A percentile compares a stretch with the other conserved stretches of the same genome.
Conservation (phyloP, 2,329 filamentous ascomycete species). For the Magnaporthiopsis rhizophila region DNA sequence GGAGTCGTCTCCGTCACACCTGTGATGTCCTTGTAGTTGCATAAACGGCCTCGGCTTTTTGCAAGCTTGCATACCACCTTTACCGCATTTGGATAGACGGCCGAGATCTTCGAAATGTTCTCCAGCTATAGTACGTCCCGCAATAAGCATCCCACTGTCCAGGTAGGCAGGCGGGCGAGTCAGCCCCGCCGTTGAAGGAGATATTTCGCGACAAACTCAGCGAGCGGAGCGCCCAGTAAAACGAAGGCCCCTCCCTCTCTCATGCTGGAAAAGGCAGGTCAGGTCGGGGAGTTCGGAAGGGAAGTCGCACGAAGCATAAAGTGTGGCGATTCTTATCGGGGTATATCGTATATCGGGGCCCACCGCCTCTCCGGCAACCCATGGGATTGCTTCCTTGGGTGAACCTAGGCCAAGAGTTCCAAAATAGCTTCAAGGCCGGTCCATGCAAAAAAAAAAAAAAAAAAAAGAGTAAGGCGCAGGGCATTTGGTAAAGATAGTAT, state of each 20-base stretch:
- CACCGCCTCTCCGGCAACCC: not conserved
- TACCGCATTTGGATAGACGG: too few relatives aligned
- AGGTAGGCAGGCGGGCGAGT: not conserved
- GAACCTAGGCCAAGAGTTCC: not conserved
- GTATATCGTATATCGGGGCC: not conserved
- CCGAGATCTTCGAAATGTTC: too few relatives aligned
- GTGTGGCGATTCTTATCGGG: not conserved
- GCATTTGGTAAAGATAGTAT: not conserved
- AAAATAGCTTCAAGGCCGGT: too few relatives aligned
- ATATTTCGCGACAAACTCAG: not conserved
- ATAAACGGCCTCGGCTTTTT: not conserved
- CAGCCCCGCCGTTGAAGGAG: not conserved
- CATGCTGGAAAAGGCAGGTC: not conserved
- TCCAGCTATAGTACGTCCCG: too few relatives aligned
- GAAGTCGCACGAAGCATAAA: not conserved
- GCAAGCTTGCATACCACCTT: not conserved
- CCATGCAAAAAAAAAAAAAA: too few relatives aligned
- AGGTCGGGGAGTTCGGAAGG: not conserved
- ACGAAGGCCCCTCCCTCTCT: not conserved
- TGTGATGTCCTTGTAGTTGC: not conserved
- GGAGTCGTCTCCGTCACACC: not conserved
- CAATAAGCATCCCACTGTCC: not conserved
- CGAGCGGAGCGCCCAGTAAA: not conserved
- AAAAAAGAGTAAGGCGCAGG: not conserved
- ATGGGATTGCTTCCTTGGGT: not conserved